Evolutionary conservation across 768 basidiomycete species (phyloP).

Genomic region (Psilocybe cyanescens): DNA sequence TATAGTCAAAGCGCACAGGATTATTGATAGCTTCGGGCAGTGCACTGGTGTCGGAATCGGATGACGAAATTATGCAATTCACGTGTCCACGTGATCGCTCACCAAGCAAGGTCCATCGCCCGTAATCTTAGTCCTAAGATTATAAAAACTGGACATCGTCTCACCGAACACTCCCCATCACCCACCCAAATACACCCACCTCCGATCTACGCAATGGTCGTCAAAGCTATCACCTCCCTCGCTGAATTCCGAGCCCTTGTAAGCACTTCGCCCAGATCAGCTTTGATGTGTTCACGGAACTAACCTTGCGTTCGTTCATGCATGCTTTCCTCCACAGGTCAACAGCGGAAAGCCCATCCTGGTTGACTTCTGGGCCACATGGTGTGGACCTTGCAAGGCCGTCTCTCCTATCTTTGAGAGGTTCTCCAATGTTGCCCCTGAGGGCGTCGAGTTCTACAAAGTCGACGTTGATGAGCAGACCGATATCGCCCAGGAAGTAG

Average conservation of each 20-base stretch:
- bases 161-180: not conserved
- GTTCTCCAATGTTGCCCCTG: slow-evolving; percentile 38
- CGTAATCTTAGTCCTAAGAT: not conserved
- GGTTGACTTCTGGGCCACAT: slow-evolving; percentile 79
- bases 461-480: slow-evolving; percentile 69
- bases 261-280: slow-evolving; percentile 24
- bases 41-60: not conserved
- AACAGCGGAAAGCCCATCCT: slow-evolving; percentile 48
- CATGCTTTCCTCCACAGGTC: slow-evolving; percentile 37
- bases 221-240: slow-evolving; percentile 37
- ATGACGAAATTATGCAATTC: slow-evolving; percentile 10
- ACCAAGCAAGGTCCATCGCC: slow-evolving; percentile 17
- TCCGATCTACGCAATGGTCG: slow-evolving; percentile 34
- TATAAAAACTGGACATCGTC: slow-evolving; percentile 15
- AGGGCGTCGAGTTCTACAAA: slow-evolving; percentile 65
- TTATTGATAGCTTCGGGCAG: not conserved
- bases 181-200: not conserved
- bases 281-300: not conserved
- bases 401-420: slow-evolving; percentile 72
- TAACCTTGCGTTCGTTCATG: not conserved
- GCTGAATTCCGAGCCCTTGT: slow-evolving; percentile 49
- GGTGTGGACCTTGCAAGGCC: slow-evolving; percentile 73
- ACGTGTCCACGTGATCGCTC: slow-evolving; percentile 19
- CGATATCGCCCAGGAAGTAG: slow-evolving; percentile 59
- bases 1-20: not conserved